phyloP scores from a whole-genome alignment of 2,329 filamentous ascomycete genomes.

The Blumeria graminis region DNA sequence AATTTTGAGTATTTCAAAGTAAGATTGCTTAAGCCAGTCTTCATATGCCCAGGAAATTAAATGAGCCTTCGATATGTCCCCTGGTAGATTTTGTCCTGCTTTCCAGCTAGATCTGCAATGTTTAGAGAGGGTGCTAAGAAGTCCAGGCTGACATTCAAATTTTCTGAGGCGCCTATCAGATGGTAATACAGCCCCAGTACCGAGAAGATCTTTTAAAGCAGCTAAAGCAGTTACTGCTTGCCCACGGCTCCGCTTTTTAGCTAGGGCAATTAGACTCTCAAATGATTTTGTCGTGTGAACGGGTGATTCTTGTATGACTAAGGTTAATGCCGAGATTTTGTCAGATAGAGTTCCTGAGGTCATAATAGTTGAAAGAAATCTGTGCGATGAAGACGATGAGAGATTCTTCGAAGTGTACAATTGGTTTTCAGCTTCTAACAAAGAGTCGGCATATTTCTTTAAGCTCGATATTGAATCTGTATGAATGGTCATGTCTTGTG shows the following conservation, averaged over 20 bases:
- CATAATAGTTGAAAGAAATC: conserved; percentile 95
- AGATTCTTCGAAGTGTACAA: conserved; percentile 48
- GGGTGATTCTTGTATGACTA: conserved; percentile 88
- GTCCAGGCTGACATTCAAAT: conserved; percentile 57
- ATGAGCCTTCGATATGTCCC: conserved; percentile 48
- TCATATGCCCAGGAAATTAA: conserved; percentile 79
- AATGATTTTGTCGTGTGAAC: conserved; percentile 78
- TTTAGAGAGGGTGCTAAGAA: conserved; percentile 47
- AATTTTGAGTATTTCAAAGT: conserved; percentile 80
- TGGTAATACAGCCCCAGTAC: conserved; percentile 67
- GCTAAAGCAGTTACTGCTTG: conserved; percentile 83
- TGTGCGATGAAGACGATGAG: conserved; percentile 66
- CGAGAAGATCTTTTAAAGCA: conserved; percentile 82
- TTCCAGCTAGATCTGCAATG: conserved; percentile 35
- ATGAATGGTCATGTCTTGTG: conserved; percentile 21
- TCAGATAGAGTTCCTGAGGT: conserved; percentile 86
- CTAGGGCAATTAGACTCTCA: conserved; percentile 57
- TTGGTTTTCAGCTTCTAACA: conserved; percentile 57
- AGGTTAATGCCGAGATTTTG: conserved; percentile 82
- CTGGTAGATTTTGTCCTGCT: conserved; percentile 44
- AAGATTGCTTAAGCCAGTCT: conserved; percentile 82
- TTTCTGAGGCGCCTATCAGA: conserved; percentile 54
- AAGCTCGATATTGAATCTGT: conserved; percentile 30
- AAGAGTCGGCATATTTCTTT: conserved; percentile 44
- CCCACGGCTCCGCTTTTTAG: conserved; percentile 80